These are phyloP conservation scores for Pleoardoris graminearum DNA, from an alignment of 2,329 filamentous ascomycete genomes.

Conservation along the genomic window DNA sequence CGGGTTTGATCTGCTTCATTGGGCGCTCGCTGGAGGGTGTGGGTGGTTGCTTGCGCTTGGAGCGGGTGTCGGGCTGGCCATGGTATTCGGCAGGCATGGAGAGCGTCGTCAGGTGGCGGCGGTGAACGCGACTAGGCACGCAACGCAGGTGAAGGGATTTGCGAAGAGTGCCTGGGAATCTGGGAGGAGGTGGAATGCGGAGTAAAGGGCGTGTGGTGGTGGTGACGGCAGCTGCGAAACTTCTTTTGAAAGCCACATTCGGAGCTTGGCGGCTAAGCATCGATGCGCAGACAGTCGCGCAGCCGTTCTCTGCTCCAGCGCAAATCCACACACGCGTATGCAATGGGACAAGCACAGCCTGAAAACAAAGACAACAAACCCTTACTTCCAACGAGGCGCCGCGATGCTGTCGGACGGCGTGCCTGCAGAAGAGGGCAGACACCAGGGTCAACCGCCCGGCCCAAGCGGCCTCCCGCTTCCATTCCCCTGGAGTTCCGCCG, in stretches of 20 bases:
- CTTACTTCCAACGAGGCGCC: background rate
- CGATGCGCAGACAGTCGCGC: background rate
- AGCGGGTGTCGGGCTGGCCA: constrained; percentile 51
- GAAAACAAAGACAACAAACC: background rate
- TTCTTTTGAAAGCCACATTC: constrained; percentile 4
- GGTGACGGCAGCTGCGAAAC: constrained; percentile 1
- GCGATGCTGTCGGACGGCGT: background rate
- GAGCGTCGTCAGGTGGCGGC: constrained; percentile 6
- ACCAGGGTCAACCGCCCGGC: constrained; percentile 11
- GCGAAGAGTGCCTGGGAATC: background rate
- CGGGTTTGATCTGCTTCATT: constrained; percentile 59
- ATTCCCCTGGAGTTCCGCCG: background rate
- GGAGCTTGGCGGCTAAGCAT: constrained; percentile 4
- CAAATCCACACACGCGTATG: background rate
- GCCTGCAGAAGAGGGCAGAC: constrained; percentile 6
- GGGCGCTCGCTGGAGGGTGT: constrained; percentile 56
- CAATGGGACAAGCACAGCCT: background rate
- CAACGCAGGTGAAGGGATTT: constrained; percentile 2
- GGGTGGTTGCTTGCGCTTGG: constrained; percentile 61
- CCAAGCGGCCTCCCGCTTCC: constrained; percentile 9
- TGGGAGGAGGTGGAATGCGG: background rate
- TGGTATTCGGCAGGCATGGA: constrained; percentile 53
- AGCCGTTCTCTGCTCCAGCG: background rate
- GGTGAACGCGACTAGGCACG: background rate
- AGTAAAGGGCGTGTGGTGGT: background rate